Conservation (phyloP, 2,329 filamentous ascomycete species). For the Mycocentrospora acerina region DNA sequence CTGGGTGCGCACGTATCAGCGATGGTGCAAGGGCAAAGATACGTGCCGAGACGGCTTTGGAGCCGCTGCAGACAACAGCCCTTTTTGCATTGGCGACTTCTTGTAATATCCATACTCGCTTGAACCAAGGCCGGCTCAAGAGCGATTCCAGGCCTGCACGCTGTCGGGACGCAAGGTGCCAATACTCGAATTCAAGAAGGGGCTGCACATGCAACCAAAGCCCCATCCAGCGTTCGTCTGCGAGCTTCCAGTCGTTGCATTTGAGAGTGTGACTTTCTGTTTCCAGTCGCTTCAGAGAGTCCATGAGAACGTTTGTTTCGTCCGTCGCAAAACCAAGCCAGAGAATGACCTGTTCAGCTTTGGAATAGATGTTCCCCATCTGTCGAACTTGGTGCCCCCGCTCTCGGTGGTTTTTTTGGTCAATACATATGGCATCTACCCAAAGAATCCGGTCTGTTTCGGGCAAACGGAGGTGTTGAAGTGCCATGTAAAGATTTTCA, state of each 20-base stretch:
- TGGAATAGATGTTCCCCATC: slow-evolving; percentile 8
- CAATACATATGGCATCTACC: slow-evolving; percentile 14
- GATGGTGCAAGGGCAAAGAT: slow-evolving; percentile 13
- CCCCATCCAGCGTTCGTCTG: too few relatives aligned
- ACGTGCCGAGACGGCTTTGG: slow-evolving; percentile 8
- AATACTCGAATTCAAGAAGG: too few relatives aligned
- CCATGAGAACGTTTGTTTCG: too few relatives aligned
- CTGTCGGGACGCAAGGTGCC: not conserved
- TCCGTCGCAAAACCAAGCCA: too few relatives aligned
- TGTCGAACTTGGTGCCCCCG: slow-evolving; percentile 6
- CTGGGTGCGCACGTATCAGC: slow-evolving; percentile 1
- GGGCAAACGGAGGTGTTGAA: slow-evolving; percentile 5
- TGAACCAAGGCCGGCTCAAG: slow-evolving; percentile 18
- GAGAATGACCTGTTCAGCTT: slow-evolving; percentile 3
- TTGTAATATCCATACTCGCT: slow-evolving; percentile 23
- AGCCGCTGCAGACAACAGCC: slow-evolving; percentile 11
- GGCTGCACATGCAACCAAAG: too few relatives aligned
- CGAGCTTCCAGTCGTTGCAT: too few relatives aligned
- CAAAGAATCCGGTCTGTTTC: slow-evolving; percentile 6
- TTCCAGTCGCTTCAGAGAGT: too few relatives aligned
- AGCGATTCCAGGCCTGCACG: slow-evolving; percentile 3
- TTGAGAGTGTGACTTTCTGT: too few relatives aligned
- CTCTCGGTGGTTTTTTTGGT: slow-evolving; percentile 8
- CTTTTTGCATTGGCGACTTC: slow-evolving; percentile 22
- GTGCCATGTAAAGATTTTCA: slow-evolving; percentile 5